Evolutionary conservation across 352 stramenopile genomes (phyloP), one percentile per base, ranked within the genome.

Genomic region (Phytopythium helicoides): DNA sequence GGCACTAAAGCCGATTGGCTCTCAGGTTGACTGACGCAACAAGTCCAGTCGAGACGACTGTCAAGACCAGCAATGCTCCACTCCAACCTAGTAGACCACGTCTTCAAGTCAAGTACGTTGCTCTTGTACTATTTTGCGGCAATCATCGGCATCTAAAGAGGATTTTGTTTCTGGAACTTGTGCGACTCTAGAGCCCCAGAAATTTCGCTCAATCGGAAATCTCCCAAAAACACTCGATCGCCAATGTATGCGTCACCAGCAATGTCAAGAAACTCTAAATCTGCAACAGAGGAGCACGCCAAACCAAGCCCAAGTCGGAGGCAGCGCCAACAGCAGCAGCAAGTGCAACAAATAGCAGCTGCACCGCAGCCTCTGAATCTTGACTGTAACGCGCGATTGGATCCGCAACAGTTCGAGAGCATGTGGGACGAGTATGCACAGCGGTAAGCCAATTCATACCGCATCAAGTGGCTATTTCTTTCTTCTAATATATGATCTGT

Each of bases 401-500:
- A 92, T 47, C 71, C 77, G 0, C 87, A 88, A 49, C 63, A 60
- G 15, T 93, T 90, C 38, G 80, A 93, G 60, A 84, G 56, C 52
- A 68, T 93, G 57, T 93, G 81, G 81, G 78, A 90, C 11, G 72
- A 90, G 56, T 91, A 86, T 37, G 56, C 86, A 1, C 65, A 89
- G 55, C 68, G 76, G 78, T 89, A 56, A 12, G 70, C 28, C 28
- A 9, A 9, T 33, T 33, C 28, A 10, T 33, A 33, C 28, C 9
- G 28, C 9, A 45, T 14, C 69, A 9, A 48, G 47, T 19, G n/a
- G 16, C 2, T 25, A 35, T 2, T n/a, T 22, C 38, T 18, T 41
- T 25, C 15, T 19, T 22, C 26, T 36, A 18, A 18, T 10, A 12
- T 2, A 0, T 33, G 16, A 39, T 25, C 16, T 45, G 26, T 55